Evolutionary conservation across 1,284 basidiomycete genomes (phyloP).

Genomic region (Cryptococcus neoformans): DNA sequence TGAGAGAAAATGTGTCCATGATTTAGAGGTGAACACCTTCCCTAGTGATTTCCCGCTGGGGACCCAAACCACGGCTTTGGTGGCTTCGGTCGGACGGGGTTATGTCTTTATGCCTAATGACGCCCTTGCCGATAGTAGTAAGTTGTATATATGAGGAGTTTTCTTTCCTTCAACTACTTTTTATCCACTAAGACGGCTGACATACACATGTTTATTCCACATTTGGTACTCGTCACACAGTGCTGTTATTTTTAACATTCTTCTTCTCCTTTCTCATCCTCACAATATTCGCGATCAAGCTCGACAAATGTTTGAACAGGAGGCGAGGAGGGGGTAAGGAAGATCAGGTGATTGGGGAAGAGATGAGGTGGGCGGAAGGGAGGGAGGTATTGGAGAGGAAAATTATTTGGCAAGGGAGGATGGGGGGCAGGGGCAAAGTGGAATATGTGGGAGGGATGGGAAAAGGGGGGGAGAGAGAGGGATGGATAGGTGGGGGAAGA

Average conservation of each 20-base stretch:
- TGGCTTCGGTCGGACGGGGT: slow-evolving; percentile 7
- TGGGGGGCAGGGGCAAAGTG: not conserved
- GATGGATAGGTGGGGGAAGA: not conserved
- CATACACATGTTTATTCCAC: too few relatives aligned
- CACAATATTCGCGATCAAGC: not conserved
- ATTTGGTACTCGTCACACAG: too few relatives aligned
- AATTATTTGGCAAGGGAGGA: not conserved
- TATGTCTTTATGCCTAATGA: slow-evolving; percentile 24
- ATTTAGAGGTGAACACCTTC: slow-evolving; percentile 26
- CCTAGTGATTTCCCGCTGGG: slow-evolving; percentile 29
- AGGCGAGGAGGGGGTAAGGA: not conserved
- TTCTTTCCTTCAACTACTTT: not conserved
- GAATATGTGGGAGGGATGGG: not conserved
- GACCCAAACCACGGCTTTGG: slow-evolving; percentile 1
- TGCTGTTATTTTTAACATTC: not conserved
- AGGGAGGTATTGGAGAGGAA: not conserved
- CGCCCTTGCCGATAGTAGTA: slow-evolving; percentile 29
- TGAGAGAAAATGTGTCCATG: not conserved
- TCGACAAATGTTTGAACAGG: not conserved
- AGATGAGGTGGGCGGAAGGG: slow-evolving; percentile 1
- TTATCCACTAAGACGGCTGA: too few relatives aligned
- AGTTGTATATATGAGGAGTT: slow-evolving; percentile 4
- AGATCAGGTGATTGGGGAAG: not conserved
- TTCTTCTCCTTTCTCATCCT: not conserved
- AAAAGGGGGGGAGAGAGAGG: not conserved